Evolutionary conservation across 305 asterid species (phyloP).

Genomic region (Solanum hybrid): DNA sequence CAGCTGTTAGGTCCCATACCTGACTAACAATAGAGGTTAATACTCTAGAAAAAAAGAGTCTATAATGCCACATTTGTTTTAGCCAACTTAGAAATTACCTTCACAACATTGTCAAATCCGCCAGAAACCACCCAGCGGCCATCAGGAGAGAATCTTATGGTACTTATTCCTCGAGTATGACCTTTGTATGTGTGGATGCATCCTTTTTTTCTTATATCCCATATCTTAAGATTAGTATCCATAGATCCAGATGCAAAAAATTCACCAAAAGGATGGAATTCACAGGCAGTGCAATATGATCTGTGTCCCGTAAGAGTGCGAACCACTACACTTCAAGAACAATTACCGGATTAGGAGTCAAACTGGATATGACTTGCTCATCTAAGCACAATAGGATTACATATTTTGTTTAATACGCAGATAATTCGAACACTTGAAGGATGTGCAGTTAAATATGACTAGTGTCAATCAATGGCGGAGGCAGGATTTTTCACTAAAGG

Average conservation of each 20-base stretch:
- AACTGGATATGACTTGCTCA: slow-evolving; percentile 5
- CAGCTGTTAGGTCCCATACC: slow-evolving; percentile 99
- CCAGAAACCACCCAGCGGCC: slow-evolving; percentile 99
- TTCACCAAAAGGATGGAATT: slow-evolving; percentile 98
- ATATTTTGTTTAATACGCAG: neutral
- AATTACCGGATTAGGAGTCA: slow-evolving; percentile 32
- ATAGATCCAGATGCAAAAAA: slow-evolving; percentile 98
- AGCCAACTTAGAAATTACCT: slow-evolving; percentile 40
- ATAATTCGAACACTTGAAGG: neutral
- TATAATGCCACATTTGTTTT: slow-evolving; percentile 1
- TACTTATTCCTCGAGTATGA: slow-evolving; percentile 91
- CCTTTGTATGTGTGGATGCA: slow-evolving; percentile 97
- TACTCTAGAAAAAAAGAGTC: slow-evolving; percentile 7
- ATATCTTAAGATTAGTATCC: slow-evolving; percentile 93
- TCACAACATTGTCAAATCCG: slow-evolving; percentile 90
- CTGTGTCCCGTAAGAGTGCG: slow-evolving; percentile 97
- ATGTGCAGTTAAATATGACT: neutral
- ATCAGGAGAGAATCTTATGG: slow-evolving; percentile 88
- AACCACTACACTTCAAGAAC: slow-evolving; percentile 71
- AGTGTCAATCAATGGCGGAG: neutral
- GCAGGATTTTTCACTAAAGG: neutral
- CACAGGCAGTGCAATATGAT: slow-evolving; percentile 94
- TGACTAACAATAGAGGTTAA: slow-evolving; percentile 24
- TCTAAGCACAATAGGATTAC: neutral
- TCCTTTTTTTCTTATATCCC: slow-evolving; percentile 99